phyloP scores from a whole-genome alignment of 2,329 filamentous ascomycete species.

The Gremmenia infestans region DNA sequence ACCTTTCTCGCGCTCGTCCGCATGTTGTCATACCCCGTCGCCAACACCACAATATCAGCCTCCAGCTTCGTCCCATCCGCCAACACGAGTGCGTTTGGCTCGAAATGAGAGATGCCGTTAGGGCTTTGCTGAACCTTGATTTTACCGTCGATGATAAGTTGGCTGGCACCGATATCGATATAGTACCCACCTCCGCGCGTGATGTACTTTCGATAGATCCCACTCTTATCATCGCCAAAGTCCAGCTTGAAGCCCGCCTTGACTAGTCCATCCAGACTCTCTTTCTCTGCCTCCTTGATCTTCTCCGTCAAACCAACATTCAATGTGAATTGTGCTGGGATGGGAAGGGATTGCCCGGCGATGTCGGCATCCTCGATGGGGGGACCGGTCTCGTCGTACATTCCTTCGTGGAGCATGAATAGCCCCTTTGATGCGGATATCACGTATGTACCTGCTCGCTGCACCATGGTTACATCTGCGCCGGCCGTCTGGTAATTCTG shows the following conservation, averaged over 20 bases:
- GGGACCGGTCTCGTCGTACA: constrained; percentile 41
- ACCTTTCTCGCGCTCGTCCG: constrained; percentile 40
- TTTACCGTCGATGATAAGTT: constrained; percentile 48
- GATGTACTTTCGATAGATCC: constrained; percentile 49
- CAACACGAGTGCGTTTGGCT: constrained; percentile 32
- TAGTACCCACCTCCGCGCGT: constrained; percentile 56
- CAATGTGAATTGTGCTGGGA: constrained; percentile 54
- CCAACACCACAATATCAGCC: constrained; percentile 47
- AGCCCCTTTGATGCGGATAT: constrained; percentile 42
- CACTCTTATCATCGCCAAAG: constrained; percentile 15
- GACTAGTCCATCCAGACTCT: constrained; percentile 43
- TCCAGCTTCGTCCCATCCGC: constrained; percentile 41
- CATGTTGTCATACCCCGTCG: constrained; percentile 49
- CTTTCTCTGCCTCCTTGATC: constrained; percentile 32
- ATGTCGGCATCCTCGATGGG: constrained; percentile 64
- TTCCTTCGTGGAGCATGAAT: constrained; percentile 23
- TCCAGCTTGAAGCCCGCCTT: constrained; percentile 55
- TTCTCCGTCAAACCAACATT: constrained; percentile 43
- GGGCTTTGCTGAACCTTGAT: constrained; percentile 44
- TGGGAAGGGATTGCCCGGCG: constrained; percentile 51
- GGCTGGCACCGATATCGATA: constrained; percentile 48
- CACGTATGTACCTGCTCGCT: constrained; percentile 62
- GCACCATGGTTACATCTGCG: constrained; percentile 63
- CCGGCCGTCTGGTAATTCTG: constrained; percentile 64
- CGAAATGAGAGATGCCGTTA: constrained; percentile 42